Conservation (phyloP, 768 basidiomycete species). For the Rhizopogon vulgaris region DNA sequence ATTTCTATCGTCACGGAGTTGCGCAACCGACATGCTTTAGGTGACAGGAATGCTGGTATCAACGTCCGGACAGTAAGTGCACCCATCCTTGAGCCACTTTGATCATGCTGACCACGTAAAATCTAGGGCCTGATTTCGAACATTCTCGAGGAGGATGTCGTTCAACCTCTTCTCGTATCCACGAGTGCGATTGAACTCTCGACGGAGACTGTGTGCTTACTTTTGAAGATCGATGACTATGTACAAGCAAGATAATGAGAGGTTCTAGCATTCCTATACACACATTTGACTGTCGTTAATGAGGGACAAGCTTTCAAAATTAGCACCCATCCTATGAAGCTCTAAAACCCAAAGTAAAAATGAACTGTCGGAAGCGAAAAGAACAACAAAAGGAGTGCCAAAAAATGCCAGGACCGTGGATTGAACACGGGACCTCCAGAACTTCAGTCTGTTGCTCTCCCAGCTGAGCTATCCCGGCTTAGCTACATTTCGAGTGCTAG, state of each 20-base stretch:
- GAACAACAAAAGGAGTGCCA: constrained; percentile 1
- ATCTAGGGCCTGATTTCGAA: constrained; percentile 90
- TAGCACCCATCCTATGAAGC: too few species aligned
- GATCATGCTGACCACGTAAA: background rate
- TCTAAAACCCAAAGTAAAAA: too few species aligned
- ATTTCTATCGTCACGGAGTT: constrained; percentile 98
- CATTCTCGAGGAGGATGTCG: constrained; percentile 95
- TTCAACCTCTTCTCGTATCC: constrained; percentile 91
- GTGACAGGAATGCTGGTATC: constrained; percentile 93
- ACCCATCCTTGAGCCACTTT: background rate
- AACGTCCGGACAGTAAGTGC: constrained; percentile 88
- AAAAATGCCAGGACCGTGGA: constrained; percentile 65
- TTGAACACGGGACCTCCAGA: constrained; percentile 73
- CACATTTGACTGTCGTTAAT: background rate
- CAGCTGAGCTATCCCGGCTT: constrained; percentile 67
- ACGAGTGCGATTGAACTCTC: constrained; percentile 94
- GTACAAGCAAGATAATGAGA: constrained; percentile 61
- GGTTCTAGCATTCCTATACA: background rate
- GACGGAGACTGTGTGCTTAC: constrained; percentile 94
- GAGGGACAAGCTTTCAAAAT: background rate
- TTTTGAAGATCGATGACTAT: constrained; percentile 95
- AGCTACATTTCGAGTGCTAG: background rate
- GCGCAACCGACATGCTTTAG: constrained; percentile 92
- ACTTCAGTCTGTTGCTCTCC: constrained; percentile 74
- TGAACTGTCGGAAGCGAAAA: too few species aligned